Base-by-base conservation (phyloP, 2,329 filamentous ascomycete species). In the Teratosphaeria pseudoeucalypti region DNA sequence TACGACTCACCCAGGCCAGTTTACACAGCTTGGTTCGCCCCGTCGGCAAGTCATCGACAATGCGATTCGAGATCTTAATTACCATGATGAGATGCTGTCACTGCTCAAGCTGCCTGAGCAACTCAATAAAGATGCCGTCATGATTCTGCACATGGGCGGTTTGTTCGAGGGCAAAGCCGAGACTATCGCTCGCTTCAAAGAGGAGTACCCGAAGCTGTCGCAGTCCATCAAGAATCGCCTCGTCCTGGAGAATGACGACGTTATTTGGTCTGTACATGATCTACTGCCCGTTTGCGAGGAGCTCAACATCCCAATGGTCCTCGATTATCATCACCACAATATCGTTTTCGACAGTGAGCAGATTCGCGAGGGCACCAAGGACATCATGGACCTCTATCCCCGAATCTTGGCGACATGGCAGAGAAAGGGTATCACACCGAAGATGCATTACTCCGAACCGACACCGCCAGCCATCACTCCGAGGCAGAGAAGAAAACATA, bases 401-500 rank as follows among this genome's bases (percentile, higher is more conserved):
- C 85, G 87, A 4, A 97, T 97, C 68, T 81, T 82, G 52, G 85
- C 86, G 2, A 96, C 90, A 0, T 97, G 92, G 92, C 83, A 81
- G 0, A 81, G 84, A 34, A 97, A 96, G 72, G 77, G 81, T 1
- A 96, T 96, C 64, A 91, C 80, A 2, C 92, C 94, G 67, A 97
- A 97, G 75, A 96, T 96, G 90, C 92, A 97, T 69, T 96, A 96
- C 74, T 95, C 89, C 29, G 92, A 97, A 70, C 87, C 86, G 0
- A 85, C 83, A 9, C 79, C 86, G 0, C 79, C 83, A n/a, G 90
- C 91, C 1, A 82, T 95, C 49, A 95, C 91, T 0, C 82, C 82
- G 0, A 82, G 85, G 0, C 87, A 95, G 65, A 80, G 92, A 32
- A 82, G 92, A 60, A 96, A 95, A 73, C 92, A 97, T 70, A 90